Evolutionary conservation across 2,329 filamentous ascomycete species (phyloP), one percentile per base, ranked within the genome.

Genomic region (Cordyceps cateniannulata): DNA sequence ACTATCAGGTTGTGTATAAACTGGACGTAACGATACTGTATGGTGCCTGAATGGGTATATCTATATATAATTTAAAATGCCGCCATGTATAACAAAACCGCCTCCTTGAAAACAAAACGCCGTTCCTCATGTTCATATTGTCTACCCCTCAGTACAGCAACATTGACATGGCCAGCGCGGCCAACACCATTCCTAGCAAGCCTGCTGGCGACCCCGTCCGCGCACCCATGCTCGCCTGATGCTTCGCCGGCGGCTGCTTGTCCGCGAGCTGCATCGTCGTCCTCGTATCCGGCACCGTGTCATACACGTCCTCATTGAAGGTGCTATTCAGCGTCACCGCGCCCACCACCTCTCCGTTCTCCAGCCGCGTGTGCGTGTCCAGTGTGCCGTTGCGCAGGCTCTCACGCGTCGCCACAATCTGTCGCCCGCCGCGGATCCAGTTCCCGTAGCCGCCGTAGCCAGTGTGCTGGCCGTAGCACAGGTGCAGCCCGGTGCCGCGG

Each of bases 401-500:
- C 9, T 64, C 63, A 3, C 59, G 49, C 3, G 40, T 55, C 14
- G 65, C 29, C 14, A 62, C 60, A 7, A 67, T 44, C 49, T 66
- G 65, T 1, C 83, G 74, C 5, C 78, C 76, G 1, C 85, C 86
- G 0, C 85, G 77, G 8, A 78, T 77, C 80, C 81, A 86, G 40
- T 75, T 74, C 0, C 84, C 82, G 64, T 88, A 88, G 0, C 86
- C 86, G 0, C 85, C 86, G 60, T 87, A 88, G 1, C 86, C 85
- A 0, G 82, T 80, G 63, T 85, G 85, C 63, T 86, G 81, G 2
- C 83, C 82, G 67, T 85, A 87, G 63, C 77, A 79, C 14, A 79
- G 61, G 48, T 73, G 69, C 24, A 72, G 63, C 1, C 75, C 75
- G 20, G 29, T 8, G 10, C 7, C 40, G 48, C 27, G 45, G 73